These are phyloP conservation scores for Teratosphaeria destructans DNA, from an alignment of 2,329 filamentous ascomycete species.

Conservation along the genomic window DNA sequence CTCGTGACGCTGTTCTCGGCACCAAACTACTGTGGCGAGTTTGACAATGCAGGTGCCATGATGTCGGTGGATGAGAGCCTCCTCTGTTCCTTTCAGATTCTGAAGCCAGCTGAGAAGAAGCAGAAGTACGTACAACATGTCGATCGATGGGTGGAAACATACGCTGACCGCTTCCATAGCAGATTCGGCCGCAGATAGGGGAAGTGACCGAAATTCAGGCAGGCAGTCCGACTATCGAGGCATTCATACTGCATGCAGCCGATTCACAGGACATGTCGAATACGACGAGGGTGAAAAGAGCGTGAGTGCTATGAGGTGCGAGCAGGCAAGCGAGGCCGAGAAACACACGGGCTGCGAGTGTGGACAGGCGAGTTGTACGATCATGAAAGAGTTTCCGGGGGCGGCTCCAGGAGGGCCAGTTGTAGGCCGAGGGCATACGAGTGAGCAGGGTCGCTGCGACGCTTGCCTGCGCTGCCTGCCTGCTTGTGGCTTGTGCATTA, in stretches of 20 bases:
- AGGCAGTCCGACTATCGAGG: not conserved
- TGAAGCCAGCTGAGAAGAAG: conserved; percentile 99
- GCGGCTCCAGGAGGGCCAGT: not conserved
- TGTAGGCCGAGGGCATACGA: not conserved
- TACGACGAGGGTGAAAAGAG: not conserved
- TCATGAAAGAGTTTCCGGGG: not conserved
- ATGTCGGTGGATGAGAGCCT: conserved; percentile 99
- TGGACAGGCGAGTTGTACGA: conserved; percentile 3
- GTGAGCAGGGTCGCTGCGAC: not conserved
- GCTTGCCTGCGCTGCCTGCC: not conserved
- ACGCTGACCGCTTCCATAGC: conserved; percentile 40
- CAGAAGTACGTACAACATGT: conserved; percentile 80
- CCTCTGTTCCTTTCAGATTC: conserved; percentile 98
- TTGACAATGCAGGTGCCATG: conserved; percentile 98
- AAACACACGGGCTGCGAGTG: not conserved
- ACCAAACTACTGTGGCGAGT: conserved; percentile 98
- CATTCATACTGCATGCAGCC: not conserved
- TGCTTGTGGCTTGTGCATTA: not conserved
- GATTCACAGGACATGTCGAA: not conserved
- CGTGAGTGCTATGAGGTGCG: not conserved
- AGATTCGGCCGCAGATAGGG: conserved; percentile 90
- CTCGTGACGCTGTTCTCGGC: conserved; percentile 95
- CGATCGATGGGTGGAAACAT: conserved; percentile 16
- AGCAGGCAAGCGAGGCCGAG: not conserved
- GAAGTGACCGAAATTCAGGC: not conserved